Conservation (phyloP, 768 basidiomycete species). For the Tricholoma hemisulphureum region DNA sequence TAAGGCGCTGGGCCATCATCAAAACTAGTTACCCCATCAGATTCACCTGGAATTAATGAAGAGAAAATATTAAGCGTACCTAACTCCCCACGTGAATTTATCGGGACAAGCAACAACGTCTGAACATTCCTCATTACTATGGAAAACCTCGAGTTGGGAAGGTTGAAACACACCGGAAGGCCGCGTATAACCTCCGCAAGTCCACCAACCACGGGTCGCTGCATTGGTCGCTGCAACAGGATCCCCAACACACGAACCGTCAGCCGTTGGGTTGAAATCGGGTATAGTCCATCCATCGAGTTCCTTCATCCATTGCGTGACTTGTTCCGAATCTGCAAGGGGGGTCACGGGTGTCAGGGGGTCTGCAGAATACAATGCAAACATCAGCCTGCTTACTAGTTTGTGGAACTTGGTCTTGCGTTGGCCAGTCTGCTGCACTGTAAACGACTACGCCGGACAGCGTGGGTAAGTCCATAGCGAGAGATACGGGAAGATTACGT, state of each 20-base stretch:
- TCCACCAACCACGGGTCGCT: constrained; percentile 83
- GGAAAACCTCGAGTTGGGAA: not conserved
- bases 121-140: constrained; percentile 13
- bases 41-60: not conserved
- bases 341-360: not conserved
- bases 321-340: constrained; percentile 55
- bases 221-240: constrained; percentile 55
- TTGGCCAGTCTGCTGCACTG: constrained; percentile 51
- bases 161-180: constrained; percentile 33
- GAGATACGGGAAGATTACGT: constrained; percentile 15
- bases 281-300: constrained; percentile 73
- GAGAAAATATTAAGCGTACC: constrained; percentile 28
- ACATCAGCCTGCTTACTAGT: constrained; percentile 44
- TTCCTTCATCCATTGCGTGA: constrained; percentile 75
- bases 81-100: constrained; percentile 75
- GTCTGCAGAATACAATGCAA: not conserved
- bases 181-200: constrained; percentile 73
- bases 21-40: constrained; percentile 43
- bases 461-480: not conserved
- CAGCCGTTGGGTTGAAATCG: constrained; percentile 53
- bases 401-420: constrained; percentile 56
- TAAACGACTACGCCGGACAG: constrained; percentile 23
- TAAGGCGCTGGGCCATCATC: constrained; percentile 87
- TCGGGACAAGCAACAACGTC: constrained; percentile 69
- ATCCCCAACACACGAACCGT: constrained; percentile 69